Evolutionary conservation across 2,329 filamentous ascomycete species (phyloP), one percentile per base, ranked within the genome.

Genomic region (Thelonectria blattea): DNA sequence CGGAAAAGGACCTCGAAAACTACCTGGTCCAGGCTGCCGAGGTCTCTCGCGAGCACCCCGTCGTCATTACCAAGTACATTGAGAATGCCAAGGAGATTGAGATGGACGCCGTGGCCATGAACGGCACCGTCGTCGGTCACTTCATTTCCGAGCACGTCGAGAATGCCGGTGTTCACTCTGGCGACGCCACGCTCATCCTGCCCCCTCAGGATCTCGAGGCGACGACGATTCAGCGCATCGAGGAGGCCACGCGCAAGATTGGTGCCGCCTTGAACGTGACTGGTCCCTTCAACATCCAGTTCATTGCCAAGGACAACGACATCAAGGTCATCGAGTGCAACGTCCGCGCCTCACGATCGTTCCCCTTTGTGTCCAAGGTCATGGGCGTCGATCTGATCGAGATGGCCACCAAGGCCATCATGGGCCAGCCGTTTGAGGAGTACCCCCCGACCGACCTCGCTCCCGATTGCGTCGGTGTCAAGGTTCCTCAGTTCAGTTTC

Each of bases 321-420:
- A 98, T 99, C 83, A 98, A 98, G 83, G 95, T 99, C 67, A 99
- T 99, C 66, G 95, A 99, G 80, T 98, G 95, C 80, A 99, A 99
- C 72, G 95, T 98, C 62, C 90, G 95, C 65, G 95, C 95, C 15
- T 97, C 95, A 47, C 87, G 95, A 66, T 98, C 94, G 1, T 97
- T 97, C 84, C 95, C 95, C 63, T 99, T 99, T 74, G 93, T 98
- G 15, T 97, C 93, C 66, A 99, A 99, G 83, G 92, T 96, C 68
- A 98, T 97, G 92, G 93, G 93, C 52, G 91, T 97, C 53, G 94
- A 99, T 74, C 84, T 99, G 64, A 97, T 99, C 67, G 94, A 97
- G 81, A 93, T 99, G 92, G 95, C 95, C 27, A 98, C 95, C 68
- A 97, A 96, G 82, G 94, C 94, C 15, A 98, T 98, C 79, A 92